Base-by-base conservation (phyloP, 2,329 filamentous ascomycete species). In the Fusarium anthophilum region DNA sequence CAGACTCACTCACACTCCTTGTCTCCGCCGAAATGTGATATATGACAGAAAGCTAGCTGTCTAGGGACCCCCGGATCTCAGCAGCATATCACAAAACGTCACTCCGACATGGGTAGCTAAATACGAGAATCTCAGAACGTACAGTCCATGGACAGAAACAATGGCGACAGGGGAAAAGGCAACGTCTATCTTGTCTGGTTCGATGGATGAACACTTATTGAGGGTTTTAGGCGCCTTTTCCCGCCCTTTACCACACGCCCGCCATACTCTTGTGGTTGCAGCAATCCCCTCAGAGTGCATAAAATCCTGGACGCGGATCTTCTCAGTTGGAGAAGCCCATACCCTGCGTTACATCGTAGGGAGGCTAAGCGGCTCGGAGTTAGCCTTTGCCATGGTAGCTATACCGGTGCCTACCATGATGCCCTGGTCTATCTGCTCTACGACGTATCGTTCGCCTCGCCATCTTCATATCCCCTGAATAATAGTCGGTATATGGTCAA, bases 261-360 rank as follows among this genome's bases (percentile, higher is more conserved):
- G 50, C 53, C 56, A 67, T 65, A 56, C 56, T 73, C 64, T 69
- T 53, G 44, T 53, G 54, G 68, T 69, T 74, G 59, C 63, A 63
- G 53, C 41, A 65, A 66, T 59, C 53, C 65, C 56, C 43, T 41
- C 50, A 56, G 58, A 55, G 63, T 76, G 72, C 66, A 76, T 65
- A 38, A 66, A 66, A 77, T 76, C 76, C 76, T 56, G 69, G 72
- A 47, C 67, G 76, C 63, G 72, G 76, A 77, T 77, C 76, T 76
- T 51, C n/a, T 61, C 63, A 75, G 63, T 66, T 62, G 63, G 44
- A 74, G 69, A 64, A 43, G 62, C 37, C 24, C 64, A 66, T 73
- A 51, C 57, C 62, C 66, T 75, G 68, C 72, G 75, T 76, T 76
- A 66, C 75, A 77, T 61, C 44, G 75, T 66, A 75, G 63, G 53